Percentiles rank a stretch among this genome's conserved stretches.
phyloP scores from a whole-genome alignment of 352 stramenopile genomes.

The Phytophthora europaea region DNA sequence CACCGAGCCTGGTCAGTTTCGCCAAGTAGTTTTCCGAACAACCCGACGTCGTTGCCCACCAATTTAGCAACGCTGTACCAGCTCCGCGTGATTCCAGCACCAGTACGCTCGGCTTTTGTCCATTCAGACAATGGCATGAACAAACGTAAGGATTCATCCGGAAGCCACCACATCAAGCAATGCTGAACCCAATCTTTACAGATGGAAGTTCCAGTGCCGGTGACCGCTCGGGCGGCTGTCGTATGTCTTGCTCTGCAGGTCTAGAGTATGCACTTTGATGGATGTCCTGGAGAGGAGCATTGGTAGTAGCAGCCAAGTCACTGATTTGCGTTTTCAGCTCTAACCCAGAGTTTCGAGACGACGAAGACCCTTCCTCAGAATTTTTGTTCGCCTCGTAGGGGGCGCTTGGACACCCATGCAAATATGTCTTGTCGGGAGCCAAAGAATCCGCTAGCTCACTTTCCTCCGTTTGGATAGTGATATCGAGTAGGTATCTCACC shows the following conservation, averaged over 20 bases:
- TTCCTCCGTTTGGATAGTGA: constrained; percentile 8
- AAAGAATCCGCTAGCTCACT: constrained; percentile 20
- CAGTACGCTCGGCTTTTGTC: not conserved
- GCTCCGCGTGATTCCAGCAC: not conserved
- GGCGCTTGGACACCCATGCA: constrained; percentile 19
- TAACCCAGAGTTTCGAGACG: constrained; percentile 8
- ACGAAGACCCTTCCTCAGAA: constrained; percentile 8
- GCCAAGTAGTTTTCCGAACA: constrained; percentile 2
- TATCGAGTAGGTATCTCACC: constrained; percentile 22
- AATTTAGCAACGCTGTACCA: constrained; percentile 14
- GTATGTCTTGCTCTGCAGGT: no score
- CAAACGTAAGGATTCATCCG: constrained; percentile 4
- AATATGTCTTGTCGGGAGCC: constrained; percentile 14
- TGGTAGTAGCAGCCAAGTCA: not conserved
- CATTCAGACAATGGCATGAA: no score
- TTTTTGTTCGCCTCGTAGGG: constrained; percentile 5
- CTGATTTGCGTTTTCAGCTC: not conserved
- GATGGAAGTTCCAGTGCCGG: not conserved
- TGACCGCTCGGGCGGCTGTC: no score
- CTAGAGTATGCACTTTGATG: no score
- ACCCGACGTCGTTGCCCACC: constrained; percentile 2
- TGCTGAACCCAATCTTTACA: not conserved
- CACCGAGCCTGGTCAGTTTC: not conserved
- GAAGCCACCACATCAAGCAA: not conserved
- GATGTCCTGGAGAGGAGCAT: no score